Evolutionary conservation across 305 asterid genomes (phyloP).

Genomic region (Solanum chacoense): DNA sequence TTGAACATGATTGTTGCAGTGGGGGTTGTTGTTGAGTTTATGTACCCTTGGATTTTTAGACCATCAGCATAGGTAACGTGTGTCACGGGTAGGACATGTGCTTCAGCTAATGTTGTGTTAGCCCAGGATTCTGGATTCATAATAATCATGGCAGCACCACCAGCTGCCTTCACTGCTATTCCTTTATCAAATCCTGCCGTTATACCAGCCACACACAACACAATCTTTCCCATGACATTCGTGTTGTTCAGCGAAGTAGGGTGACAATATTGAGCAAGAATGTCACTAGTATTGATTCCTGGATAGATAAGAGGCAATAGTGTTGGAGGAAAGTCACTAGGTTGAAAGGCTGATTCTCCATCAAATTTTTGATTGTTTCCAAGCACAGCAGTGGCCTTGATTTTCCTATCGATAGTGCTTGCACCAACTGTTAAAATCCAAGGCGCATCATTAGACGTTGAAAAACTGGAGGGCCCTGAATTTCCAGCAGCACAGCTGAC

Average conservation of each 20-base stretch:
- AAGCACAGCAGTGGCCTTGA: conserved; percentile 29
- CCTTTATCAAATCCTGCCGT: neutral
- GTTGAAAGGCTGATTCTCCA: conserved; percentile 44
- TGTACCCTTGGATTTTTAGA: conserved; percentile 7
- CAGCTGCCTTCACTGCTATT: conserved; percentile 18
- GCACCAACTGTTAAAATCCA: conserved; percentile 73
- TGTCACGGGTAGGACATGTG: conserved; percentile 25
- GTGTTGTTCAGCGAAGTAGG: neutral
- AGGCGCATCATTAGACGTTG: conserved; percentile 36
- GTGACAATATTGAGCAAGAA: neutral
- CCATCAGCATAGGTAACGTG: conserved; percentile 17
- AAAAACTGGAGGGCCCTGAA: conserved; percentile 7
- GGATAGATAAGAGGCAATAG: conserved; percentile 14
- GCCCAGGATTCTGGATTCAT: neutral
- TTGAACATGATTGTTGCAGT: conserved; percentile 20
- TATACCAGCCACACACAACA: conserved; percentile 13
- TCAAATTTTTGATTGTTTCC: conserved; percentile 27
- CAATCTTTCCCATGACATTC: conserved; percentile 21
- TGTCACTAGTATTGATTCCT: neutral
- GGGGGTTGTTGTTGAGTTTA: conserved; percentile 19
- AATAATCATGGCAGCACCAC: conserved; percentile 42
- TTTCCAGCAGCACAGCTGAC: conserved; percentile 46
- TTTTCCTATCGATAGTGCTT: conserved; percentile 32
- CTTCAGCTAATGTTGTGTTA: neutral
- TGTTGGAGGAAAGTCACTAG: conserved; percentile 18